Conservation (phyloP, 1,284 basidiomycete genomes). For the Trichosporon asahii region DNA sequence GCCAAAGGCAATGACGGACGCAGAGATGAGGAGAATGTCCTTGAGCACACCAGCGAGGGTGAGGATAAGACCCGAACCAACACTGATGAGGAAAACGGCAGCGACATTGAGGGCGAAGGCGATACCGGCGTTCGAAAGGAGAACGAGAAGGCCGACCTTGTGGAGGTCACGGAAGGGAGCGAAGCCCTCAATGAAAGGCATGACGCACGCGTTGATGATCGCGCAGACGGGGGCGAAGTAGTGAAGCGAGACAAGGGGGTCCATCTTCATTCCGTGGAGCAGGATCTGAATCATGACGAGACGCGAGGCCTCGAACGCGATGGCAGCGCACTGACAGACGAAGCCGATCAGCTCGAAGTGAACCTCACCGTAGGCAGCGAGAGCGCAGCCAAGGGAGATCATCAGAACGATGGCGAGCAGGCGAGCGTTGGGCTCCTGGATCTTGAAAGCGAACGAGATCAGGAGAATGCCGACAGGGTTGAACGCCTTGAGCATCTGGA, state of each 20-base stretch:
- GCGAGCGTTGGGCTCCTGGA: conserved; percentile 80
- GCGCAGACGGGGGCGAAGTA: conserved; percentile 98
- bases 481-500: conserved; percentile 99
- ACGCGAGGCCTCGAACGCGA: conserved; percentile 60
- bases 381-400: conserved; percentile 83
- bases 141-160: conserved; percentile 69
- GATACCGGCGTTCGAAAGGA: conserved; percentile 78
- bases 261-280: conserved; percentile 94
- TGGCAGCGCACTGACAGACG: conserved; percentile 74
- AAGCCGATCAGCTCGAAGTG: conserved; percentile 65
- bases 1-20: conserved; percentile 80
- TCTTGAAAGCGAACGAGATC: conserved; percentile 85
- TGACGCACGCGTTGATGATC: conserved; percentile 72
- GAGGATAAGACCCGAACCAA: conserved; percentile 79
- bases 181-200: conserved; percentile 87
- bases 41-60: conserved; percentile 94
- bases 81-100: conserved; percentile 90
- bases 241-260: conserved; percentile 90
- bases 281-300: conserved; percentile 96
- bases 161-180: conserved; percentile 75
- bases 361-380: conserved; percentile 56
- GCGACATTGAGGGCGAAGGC: conserved; percentile 87
- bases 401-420: conserved; percentile 70
- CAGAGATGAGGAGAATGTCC: conserved; percentile 78
- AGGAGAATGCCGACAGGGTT: conserved; percentile 93